Conservation (phyloP, 257 asterid species). For the Ophiorrhiza pumila region DNA sequence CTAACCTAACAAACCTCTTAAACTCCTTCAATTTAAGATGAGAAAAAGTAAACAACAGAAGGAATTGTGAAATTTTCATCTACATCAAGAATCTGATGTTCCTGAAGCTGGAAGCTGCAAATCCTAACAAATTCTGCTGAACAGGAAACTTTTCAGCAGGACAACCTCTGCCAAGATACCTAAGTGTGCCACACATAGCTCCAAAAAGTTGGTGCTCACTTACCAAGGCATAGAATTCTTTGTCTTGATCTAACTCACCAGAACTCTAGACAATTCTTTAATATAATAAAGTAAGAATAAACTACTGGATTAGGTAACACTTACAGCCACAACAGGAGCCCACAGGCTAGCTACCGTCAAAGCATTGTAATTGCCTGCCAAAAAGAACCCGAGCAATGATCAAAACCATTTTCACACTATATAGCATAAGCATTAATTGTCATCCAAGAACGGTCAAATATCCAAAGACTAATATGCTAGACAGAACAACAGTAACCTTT, state of each 20-base stretch:
- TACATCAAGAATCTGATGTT: neutral
- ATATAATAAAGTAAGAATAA: neutral
- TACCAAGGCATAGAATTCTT: neutral
- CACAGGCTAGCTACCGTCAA: constrained; percentile 78
- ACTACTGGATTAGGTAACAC: constrained; percentile 32
- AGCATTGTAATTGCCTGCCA: constrained; percentile 75
- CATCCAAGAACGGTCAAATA: neutral
- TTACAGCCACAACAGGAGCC: constrained; percentile 98
- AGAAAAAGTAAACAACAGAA: neutral
- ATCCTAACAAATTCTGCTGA: neutral
- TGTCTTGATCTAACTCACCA: neutral
- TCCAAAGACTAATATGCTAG: neutral
- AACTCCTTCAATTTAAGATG: neutral
- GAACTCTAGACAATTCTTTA: neutral
- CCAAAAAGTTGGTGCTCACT: neutral
- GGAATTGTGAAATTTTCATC: neutral
- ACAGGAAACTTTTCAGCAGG: neutral
- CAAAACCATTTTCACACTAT: neutral
- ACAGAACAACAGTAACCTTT: neutral
- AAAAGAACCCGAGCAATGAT: constrained; percentile 21
- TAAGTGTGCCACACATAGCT: neutral
- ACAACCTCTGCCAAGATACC: neutral
- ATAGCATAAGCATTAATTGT: neutral
- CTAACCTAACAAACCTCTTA: neutral
- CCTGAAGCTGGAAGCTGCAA: neutral